Evolutionary conservation across 352 stramenopile genomes (phyloP).

Genomic region (Globisporangium lucens): DNA sequence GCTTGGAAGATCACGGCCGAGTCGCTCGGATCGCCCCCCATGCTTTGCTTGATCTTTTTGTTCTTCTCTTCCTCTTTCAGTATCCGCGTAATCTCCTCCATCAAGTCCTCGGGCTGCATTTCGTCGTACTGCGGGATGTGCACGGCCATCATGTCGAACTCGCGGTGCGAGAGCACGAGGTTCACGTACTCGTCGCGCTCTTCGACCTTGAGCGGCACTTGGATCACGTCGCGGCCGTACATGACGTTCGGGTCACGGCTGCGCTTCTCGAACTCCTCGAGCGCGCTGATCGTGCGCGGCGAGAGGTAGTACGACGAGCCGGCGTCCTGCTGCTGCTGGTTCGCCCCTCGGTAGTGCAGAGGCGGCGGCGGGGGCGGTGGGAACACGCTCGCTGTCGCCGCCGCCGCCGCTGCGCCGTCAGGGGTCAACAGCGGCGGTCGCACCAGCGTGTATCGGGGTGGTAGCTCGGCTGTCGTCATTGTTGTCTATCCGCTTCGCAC

Average conservation of each 20-base stretch:
- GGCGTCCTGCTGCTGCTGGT: constrained; percentile 9
- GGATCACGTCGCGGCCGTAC: constrained; percentile 70
- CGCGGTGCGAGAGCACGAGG: constrained; percentile 69
- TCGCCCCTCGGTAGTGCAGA: constrained; percentile 5
- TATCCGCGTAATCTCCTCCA: constrained; percentile 55
- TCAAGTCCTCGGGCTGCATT: constrained; percentile 44
- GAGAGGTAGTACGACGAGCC: constrained; percentile 21
- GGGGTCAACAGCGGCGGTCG: constrained; percentile 15
- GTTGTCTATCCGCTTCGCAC: neutral
- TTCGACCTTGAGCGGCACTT: constrained; percentile 60
- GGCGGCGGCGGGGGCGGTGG: constrained; percentile 23
- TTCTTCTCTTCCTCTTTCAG: constrained; percentile 50
- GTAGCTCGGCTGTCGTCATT: constrained; percentile 15
- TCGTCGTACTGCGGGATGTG: constrained; percentile 70
- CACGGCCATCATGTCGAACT: constrained; percentile 76
- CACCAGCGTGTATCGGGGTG: constrained; percentile 16
- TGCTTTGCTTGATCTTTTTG: constrained; percentile 23
- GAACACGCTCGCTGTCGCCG: constrained; percentile 15
- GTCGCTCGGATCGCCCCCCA: constrained; percentile 19
- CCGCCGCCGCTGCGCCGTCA: constrained; percentile 6
- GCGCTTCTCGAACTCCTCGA: constrained; percentile 25
- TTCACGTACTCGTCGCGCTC: constrained; percentile 54
- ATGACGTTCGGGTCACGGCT: constrained; percentile 35
- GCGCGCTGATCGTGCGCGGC: constrained; percentile 26
- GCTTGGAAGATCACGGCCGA: constrained; percentile 50